Base-by-base conservation (phyloP, 2,329 filamentous ascomycete genomes). In the Alternaria infectoria region DNA sequence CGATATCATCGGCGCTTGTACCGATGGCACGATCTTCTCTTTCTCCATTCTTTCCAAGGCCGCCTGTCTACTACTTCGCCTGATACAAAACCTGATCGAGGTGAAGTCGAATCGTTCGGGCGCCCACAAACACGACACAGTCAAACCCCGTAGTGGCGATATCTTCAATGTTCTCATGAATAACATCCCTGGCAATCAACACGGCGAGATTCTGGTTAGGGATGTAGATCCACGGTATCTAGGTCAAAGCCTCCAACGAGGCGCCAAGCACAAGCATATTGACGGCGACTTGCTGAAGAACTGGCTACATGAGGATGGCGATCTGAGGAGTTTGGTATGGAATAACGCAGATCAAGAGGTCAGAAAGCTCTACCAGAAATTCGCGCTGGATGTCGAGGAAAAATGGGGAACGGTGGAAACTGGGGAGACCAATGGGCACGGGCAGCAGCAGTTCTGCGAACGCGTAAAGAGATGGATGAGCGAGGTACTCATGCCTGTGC, bases 61-160 rank as follows among this genome's bases (percentile, higher is more conserved):
- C 3, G 86, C 90, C 8, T 91, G 90, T 87, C 84, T 85, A 7
- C 83, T 97, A 5, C 83, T 98, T 6, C 86, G 86, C 61, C 88
- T 95, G 66, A 75, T 97, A 2, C 90, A 96, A 73, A 90, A 91
- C 62, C 76, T 96, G 30, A 70, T 79, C 25, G 69, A 74, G 32
- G 67, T 62, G 10, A 74, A 74, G 50, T 54, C 58, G 8, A 62
- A 51, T 4, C 65, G 69, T 8, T 64, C 71, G 5, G 65, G 63
- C 7, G 54, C 54, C 9, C 62, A 64, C 3, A 68, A 67, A 13
- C 65, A 66, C 54, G 65, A 49, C 9, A 61, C 65, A 0, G 26
- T 72, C 17, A 62, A 65, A 28, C 58, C 64, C 19, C 65, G 62
- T 12, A 68, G 65, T 6, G 65, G 68, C 10, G 67, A 71, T 6